Conservation (phyloP, 352 stramenopile species). For the Pythium dissotocum region DNA sequence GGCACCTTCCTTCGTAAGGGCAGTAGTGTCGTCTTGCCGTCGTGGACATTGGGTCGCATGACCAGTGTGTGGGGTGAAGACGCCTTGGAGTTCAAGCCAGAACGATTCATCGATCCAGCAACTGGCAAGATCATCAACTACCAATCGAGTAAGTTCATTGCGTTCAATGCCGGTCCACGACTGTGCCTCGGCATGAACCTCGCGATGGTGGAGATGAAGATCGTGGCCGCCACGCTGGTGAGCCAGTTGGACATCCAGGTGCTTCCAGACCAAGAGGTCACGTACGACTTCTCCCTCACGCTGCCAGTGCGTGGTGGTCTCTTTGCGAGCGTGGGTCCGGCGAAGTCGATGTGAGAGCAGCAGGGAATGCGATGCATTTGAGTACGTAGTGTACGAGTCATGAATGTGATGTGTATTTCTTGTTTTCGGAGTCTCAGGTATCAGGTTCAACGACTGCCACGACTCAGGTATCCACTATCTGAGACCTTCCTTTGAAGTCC, state of each 20-base stretch:
- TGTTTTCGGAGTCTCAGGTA: no score
- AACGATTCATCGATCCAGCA: constrained; percentile 35
- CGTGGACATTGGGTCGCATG: constrained; percentile 35
- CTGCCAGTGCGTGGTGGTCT: constrained; percentile 19
- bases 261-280: constrained; percentile 9
- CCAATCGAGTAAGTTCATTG: constrained; percentile 13
- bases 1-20: constrained; percentile 36
- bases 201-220: constrained; percentile 56
- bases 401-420: no score
- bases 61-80: constrained; percentile 35
- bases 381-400: no score
- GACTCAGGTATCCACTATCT: no score
- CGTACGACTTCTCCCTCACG: constrained; percentile 32
- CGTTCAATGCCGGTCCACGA: constrained; percentile 44
- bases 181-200: constrained; percentile 51
- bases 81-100: constrained; percentile 35
- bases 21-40: constrained; percentile 27
- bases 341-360: background rate
- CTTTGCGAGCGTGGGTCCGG: background rate
- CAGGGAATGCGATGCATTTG: no score
- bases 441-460: no score
- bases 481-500: no score
- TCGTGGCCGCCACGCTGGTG: constrained; percentile 40
- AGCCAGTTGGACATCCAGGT: constrained; percentile 37
- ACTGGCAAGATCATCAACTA: constrained; percentile 16